Base-by-base conservation (phyloP, 371 early-diverging fungal species). In the Phascolomyces articulosus region DNA sequence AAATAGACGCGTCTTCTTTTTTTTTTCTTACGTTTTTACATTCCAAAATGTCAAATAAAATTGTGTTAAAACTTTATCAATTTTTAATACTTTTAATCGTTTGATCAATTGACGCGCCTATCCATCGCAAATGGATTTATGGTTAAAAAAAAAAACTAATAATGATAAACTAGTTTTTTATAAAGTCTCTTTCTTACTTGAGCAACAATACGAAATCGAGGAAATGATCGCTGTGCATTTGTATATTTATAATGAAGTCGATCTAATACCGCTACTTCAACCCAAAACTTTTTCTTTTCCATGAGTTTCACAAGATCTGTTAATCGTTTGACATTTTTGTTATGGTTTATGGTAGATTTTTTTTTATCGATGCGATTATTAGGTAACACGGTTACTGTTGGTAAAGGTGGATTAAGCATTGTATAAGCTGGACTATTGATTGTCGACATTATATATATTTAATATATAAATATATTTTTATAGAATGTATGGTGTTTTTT, bases 151-250 rank as follows among this genome's bases (percentile, higher is more conserved):
- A 34, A 34, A 1, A 34, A 11, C 34, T 34, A 31, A 9, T 34
- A 9, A 9, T 34, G n/a, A n/a, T n/a, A n/a, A n/a, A n/a, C 2
- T 34, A 9, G 34, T 34, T 34, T 34, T 9, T 34, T 34, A 6
- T 34, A 34, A 1, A 9, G 9, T 34, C 21, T 34, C 34, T 54
- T 29, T 48, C 26, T 29, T 60, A 67, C 71, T 55, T 65, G 68
- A 62, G 60, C 70, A 2, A 66, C 59, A 21, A 72, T 49, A 34
- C 72, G 72, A 28, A 77, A 80, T 34, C 78, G 73, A 64, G 72
- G 72, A 59, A 77, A 80, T 10, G 65, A 75, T 2, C 75, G 60
- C 49, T 80, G 80, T 20, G 75, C 72, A 58, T 80, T 80, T 16
- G 66, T 20, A 24, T 73, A 63, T 49, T 77, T 80, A 47, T 77